These are phyloP conservation scores for Tolypocladium sp. DNA, from an alignment of 2,329 filamentous ascomycete genomes.

Conservation along the genomic window DNA sequence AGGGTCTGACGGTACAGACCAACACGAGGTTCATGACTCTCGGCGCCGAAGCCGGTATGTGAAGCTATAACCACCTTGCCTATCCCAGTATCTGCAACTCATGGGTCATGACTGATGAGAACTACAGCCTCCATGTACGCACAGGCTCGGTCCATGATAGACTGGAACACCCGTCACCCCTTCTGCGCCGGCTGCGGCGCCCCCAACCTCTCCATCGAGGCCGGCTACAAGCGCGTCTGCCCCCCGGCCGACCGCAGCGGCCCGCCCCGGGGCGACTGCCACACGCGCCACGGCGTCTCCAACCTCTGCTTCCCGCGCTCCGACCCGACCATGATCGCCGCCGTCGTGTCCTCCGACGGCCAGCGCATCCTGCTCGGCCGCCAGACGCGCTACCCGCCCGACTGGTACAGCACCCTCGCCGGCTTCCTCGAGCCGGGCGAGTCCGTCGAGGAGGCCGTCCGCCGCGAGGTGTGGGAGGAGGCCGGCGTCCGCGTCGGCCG, in stretches of 20 bases:
- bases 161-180: conserved; percentile 90
- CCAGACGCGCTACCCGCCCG: conserved; percentile 69
- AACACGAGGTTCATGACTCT: conserved; percentile 56
- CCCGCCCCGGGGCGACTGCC: conserved; percentile 58
- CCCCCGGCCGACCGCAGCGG: conserved; percentile 57
- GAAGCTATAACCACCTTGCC: neutral
- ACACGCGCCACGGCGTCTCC: conserved; percentile 74
- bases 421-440: conserved; percentile 82
- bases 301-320: conserved; percentile 90
- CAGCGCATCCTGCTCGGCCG: conserved; percentile 75
- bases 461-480: conserved; percentile 81
- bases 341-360: conserved; percentile 74
- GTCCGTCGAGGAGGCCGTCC: conserved; percentile 75
- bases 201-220: conserved; percentile 68
- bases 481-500: conserved; percentile 67
- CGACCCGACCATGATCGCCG: conserved; percentile 92
- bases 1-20: conserved; percentile 56
- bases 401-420: conserved; percentile 85
- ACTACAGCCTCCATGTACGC: conserved; percentile 75
- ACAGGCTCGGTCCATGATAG: conserved; percentile 76
- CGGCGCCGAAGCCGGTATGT: conserved; percentile 50
- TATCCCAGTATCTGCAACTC: neutral
- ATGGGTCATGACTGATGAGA: neutral
- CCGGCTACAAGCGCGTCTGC: conserved; percentile 72
- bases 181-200: conserved; percentile 88